Conservation (phyloP, 2,329 filamentous ascomycete species). For the Trichoderma oligosporum region DNA sequence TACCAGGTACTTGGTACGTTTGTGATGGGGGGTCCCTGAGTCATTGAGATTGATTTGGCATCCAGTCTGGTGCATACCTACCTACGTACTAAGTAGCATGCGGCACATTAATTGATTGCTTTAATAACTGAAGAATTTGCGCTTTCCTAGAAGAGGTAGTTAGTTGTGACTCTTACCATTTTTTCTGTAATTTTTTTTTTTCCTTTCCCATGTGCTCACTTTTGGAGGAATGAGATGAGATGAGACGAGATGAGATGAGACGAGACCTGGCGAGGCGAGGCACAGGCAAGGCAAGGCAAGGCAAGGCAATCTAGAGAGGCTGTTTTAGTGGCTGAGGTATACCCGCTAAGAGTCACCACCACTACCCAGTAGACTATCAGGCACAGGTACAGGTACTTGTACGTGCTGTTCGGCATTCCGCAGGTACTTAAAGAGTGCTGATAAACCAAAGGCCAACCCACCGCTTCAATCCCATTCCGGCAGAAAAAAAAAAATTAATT, state of each 20-base stretch:
- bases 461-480: constrained; percentile 2
- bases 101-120: too few species aligned
- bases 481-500: constrained; percentile 13
- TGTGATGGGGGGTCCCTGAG: not conserved
- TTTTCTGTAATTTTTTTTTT: not conserved
- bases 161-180: not conserved
- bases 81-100: too few species aligned
- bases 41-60: not conserved
- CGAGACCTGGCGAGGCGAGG: not conserved
- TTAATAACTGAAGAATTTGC: too few species aligned
- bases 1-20: too few species aligned
- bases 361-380: too few species aligned
- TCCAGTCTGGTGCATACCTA: too few species aligned
- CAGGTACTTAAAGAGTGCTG: constrained; percentile 7
- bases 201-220: not conserved
- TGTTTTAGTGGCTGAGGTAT: not conserved
- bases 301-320: not conserved
- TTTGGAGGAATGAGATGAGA: not conserved
- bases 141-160: too few species aligned
- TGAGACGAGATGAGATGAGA: not conserved
- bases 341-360: not conserved
- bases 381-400: not conserved
- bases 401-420: not conserved
- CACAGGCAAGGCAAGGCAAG: not conserved
- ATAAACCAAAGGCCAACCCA: not conserved